Base-by-base conservation (phyloP, 1,284 basidiomycete genomes). In the Malassezia psittaci region DNA sequence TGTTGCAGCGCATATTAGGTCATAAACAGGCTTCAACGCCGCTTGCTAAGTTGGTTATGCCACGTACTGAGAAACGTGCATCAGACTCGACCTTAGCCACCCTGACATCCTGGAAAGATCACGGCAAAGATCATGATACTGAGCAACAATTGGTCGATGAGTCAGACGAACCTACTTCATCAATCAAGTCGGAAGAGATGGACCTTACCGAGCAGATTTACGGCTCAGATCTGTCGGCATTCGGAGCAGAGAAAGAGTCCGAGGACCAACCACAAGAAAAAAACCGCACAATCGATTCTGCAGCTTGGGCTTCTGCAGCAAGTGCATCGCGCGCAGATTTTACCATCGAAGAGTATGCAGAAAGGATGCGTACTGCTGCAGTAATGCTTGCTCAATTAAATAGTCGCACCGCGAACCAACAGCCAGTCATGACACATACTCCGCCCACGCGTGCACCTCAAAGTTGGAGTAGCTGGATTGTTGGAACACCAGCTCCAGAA, bases 321-420 rank as follows among this genome's bases (percentile, higher is more conserved):
- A 2, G 51, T 52, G 29, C 60, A 50, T 3, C 47, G 52, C 60
- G 15, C 50, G 57, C 35, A 44, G 64, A 52, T 15, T 69, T 72
- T 41, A 69, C 69, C 11, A 60, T 98, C 32, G 91, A 98, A 69
- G 93, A 98, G 66, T 98, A 98, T 74, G 93, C 93, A 0, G 88
- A 96, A 68, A 83, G 93, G 41, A 98, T 98, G 93, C 84, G 89
- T 13, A 96, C 90, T 10, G 93, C 93, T 1, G 93, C 94, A 3
- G 85, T 98, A 66, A 96, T 99, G 93, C 83, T 99, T 19, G 86
- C 93, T 1, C 93, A 99, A 77, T 81, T 99, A 41, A 96, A 91
- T 60, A 66, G 63, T 51, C 60, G 56, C 29, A 66, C 60, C 35
- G 69, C 60, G 34, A 54, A 60, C n/a, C 66, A 67, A 16, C 64